Evolutionary conservation across 768 basidiomycete genomes (phyloP).

Genomic region (Hericium alpestre): DNA sequence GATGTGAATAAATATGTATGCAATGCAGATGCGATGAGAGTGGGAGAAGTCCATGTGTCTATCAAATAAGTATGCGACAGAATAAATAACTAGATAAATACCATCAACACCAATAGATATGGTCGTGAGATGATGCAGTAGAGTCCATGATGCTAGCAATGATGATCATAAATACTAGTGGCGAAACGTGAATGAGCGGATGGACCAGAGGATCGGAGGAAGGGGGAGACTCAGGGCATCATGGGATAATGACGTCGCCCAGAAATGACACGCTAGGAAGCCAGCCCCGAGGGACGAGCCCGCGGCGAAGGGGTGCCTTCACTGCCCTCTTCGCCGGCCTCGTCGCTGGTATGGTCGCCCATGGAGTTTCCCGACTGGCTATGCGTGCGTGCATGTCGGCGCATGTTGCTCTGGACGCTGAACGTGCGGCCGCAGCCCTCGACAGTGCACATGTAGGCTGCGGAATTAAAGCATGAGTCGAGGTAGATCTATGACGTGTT

Average conservation of each 20-base stretch:
- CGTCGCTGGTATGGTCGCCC: conserved; percentile 8
- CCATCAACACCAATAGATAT: background rate
- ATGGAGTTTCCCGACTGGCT: conserved; percentile 17
- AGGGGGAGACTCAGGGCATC: too few relatives aligned
- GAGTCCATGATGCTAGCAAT: background rate
- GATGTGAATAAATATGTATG: background rate
- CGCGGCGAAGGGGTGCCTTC: conserved; percentile 9
- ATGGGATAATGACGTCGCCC: background rate
- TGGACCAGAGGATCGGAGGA: background rate
- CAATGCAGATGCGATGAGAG: background rate
- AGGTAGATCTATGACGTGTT: background rate
- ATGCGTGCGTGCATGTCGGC: conserved; percentile 72
- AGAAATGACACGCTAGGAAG: background rate
- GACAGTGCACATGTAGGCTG: conserved; percentile 69
- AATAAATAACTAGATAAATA: conserved; percentile 1
- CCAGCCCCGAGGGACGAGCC: background rate
- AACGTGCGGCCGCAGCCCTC: conserved; percentile 72
- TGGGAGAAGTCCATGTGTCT: background rate
- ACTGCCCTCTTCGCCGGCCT: conserved; percentile 9
- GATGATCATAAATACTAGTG: background rate
- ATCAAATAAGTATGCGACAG: conserved; percentile 1
- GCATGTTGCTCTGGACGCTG: conserved; percentile 85
- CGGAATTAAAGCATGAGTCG: conserved; percentile 6
- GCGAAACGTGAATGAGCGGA: background rate
- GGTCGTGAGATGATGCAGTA: background rate